Evolutionary conservation across 208 protist species (phyloP).

Genomic region (Wallacemonas sp.): DNA sequence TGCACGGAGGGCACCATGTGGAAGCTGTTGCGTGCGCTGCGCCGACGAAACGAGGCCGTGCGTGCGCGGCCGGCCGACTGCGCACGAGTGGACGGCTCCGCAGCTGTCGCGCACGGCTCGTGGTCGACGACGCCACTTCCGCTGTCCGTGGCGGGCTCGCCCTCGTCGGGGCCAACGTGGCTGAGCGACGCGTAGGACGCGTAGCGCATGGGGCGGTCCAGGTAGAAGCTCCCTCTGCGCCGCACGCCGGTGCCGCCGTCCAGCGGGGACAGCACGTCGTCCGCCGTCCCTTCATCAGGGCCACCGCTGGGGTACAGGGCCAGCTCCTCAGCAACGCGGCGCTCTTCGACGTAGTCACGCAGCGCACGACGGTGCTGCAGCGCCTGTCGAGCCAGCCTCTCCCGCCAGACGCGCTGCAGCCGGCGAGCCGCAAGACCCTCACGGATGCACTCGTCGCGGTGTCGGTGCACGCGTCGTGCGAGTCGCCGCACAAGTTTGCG

Average conservation of each 20-base stretch:
- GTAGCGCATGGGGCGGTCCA: conserved; percentile 1
- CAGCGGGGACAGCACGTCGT: background rate
- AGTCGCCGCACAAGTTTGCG: background rate
- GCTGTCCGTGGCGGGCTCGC: background rate
- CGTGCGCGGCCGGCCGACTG: background rate
- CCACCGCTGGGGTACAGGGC: background rate
- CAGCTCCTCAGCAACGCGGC: conserved; percentile 2
- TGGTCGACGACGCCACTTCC: too few species aligned
- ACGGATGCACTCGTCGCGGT: background rate
- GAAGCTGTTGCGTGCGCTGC: conserved; percentile 7
- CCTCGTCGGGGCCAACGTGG: background rate
- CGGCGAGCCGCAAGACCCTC: conserved; percentile 21
- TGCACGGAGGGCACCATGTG: background rate
- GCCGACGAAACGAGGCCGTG: background rate
- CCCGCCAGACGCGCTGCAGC: conserved; percentile 34
- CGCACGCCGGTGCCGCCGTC: background rate
- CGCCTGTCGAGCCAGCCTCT: conserved; percentile 12
- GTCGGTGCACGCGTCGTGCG: background rate
- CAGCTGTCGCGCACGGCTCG: too few species aligned
- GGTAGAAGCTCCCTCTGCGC: background rate
- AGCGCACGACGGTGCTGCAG: background rate
- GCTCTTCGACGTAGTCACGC: conserved; percentile 1
- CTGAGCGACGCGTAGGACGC: conserved; percentile 3
- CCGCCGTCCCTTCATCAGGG: background rate
- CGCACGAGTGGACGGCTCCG: too few species aligned